Base-by-base conservation (phyloP, 176 grass and related monocot genomes). In the Rhynchospora tenuis region DNA sequence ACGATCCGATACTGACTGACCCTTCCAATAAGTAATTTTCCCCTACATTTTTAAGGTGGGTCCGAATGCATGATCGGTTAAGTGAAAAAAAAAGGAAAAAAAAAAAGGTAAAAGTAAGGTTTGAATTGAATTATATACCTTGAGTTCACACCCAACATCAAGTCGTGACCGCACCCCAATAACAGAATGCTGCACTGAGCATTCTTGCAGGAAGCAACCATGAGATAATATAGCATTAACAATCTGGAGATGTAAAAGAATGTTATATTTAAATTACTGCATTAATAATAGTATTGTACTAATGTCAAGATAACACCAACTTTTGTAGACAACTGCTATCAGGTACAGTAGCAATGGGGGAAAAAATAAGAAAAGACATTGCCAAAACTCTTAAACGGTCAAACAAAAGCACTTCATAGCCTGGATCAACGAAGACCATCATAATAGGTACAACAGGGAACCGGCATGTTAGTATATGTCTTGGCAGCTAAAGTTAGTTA, bases 141-240 rank as follows among this genome's bases (percentile, higher is more conserved):
- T 88, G 64, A 96, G 59, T 54, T 91, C 89, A 82, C 63, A 81
- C 28, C 87, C 75, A 17, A 58, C 83, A 69, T 83, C 84, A 26
- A 96, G 59, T 14, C 90, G 86, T 64, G 93, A 93, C 11, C 89
- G 81, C 6, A 91, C 84, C 56, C 93, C 93, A 42, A 93, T 61
- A 27, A 96, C 66, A 42, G 91, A 96, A 82, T 71, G 93, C 26
- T 89, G 64, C 9, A 96, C 73, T 0, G 51, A 82, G 62, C 91
- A 96, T 79, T 96, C 87, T 12, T 71, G 64, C 81, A 96, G 70
- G 77, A 91, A 96, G 75, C 93, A 96, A 23, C 93, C 93, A 60
- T 93, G 89, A 23, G 91, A 97, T 31, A 97, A 79, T 26, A 86
- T 86, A 59, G 89, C 68, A 56, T 88, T 83, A 66, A 64, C 78